These are phyloP conservation scores for Vaccinium macrocarpon DNA, from an alignment of 148 eudicot genomes.

Conservation along the genomic window DNA sequence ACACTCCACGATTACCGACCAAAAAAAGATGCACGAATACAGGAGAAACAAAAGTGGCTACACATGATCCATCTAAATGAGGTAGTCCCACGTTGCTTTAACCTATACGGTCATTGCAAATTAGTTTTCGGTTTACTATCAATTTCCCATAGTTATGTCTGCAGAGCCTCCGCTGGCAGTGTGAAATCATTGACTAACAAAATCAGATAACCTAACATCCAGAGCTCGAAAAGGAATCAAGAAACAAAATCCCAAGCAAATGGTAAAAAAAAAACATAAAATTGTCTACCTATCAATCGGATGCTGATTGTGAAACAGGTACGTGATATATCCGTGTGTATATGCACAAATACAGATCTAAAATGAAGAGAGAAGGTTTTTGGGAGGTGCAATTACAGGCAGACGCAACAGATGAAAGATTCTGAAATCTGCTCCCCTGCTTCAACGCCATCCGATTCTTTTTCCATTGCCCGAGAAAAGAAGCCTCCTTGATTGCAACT, in stretches of 20 bases:
- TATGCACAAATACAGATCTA: background rate
- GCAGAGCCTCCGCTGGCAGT: background rate
- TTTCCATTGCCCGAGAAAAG: background rate
- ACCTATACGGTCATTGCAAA: too few relatives aligned
- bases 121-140: too few relatives aligned
- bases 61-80: background rate
- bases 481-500: background rate
- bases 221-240: background rate
- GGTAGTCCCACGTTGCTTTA: background rate
- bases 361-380: background rate
- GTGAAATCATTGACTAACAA: background rate
- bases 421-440: slow-evolving; percentile 40
- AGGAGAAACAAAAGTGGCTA: background rate
- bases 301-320: background rate
- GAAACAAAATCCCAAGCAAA: background rate
- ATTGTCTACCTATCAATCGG: background rate
- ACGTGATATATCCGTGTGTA: background rate
- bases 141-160: background rate
- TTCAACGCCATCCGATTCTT: slow-evolving; percentile 17
- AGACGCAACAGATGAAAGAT: slow-evolving; percentile 60
- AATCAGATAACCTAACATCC: background rate
- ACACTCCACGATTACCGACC: background rate
- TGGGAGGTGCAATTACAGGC: slow-evolving; percentile 44
- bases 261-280: too few relatives aligned
- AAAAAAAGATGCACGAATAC: background rate